Base-by-base conservation (phyloP, 2,329 filamentous ascomycete species). In the Fusarium devonianum region DNA sequence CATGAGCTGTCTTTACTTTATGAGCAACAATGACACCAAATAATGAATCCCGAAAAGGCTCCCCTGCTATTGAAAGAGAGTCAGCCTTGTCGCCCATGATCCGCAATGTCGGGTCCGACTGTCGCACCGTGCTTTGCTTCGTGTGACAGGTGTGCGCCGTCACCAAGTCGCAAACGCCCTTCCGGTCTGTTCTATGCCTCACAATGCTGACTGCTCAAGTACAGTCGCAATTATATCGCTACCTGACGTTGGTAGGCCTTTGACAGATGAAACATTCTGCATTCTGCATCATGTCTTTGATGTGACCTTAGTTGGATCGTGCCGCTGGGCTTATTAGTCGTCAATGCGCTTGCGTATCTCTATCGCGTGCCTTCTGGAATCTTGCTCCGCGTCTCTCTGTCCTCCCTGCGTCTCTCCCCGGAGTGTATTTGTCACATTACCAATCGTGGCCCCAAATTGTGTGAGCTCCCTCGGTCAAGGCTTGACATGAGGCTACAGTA, bases 91-190 rank as follows among this genome's bases (percentile, higher is more conserved):
- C 40, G 44, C 48, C 56, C 58, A 45, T 39, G 54, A 62, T 57
- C 62, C 62, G 40, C 45, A 48, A 63, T 49, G 57, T 44, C 49
- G 62, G 62, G 62, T 63, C 62, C 63, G 48, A 41, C 25, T 61
- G 62, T 64, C 54, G 57, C 62, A 64, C 59, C 56, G 59, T 64
- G 62, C 51, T 58, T 37, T 44, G 42, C 51, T 52, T 45, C 44
- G 29, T 62, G 51, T 59, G 54, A 55, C 49, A 45, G 50, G 60
- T 42, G 50, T 36, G 43, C 49, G 46, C 42, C 36, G 13, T 35
- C 40, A 33, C 21, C 29, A 58, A 45, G 46, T 42, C 43, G 39
- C 48, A 57, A 53, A 47, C 53, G 39, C 50, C 53, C 32, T 52
- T 48, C 19, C 36, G 37, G 46, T 40, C 40, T 58, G 34, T 46